Conservation (phyloP, 129 eudicot genomes). For the Deinandra increscens region DNA sequence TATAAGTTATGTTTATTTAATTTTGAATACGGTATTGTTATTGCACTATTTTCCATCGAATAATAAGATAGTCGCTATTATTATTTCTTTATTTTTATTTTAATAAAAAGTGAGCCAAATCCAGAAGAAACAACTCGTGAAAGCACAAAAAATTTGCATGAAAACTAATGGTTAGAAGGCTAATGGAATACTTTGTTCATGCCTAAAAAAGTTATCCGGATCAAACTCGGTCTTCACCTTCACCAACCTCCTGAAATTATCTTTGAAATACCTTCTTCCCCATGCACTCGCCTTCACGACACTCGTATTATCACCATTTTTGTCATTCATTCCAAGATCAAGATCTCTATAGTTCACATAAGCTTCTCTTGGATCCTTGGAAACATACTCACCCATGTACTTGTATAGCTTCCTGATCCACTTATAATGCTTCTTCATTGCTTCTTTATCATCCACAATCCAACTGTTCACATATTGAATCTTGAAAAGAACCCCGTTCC, state of each 20-base stretch:
- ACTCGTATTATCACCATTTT: slow-evolving; percentile 30
- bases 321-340: slow-evolving; percentile 37
- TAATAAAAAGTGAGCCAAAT: too few relatives aligned
- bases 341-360: slow-evolving; percentile 47
- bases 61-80: too few relatives aligned
- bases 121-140: too few relatives aligned
- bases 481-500: slow-evolving; percentile 35
- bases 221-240: slow-evolving; percentile 34
- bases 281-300: slow-evolving; percentile 29
- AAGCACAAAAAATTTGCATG: too few relatives aligned
- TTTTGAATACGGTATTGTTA: too few relatives aligned
- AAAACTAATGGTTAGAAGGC: too few relatives aligned
- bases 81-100: too few relatives aligned
- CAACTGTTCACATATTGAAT: slow-evolving; percentile 35
- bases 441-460: slow-evolving; percentile 6
- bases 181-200: slow-evolving; percentile 46
- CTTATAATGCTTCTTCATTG: slow-evolving; percentile 14
- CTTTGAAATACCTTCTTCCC: slow-evolving; percentile 34
- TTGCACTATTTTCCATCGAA: too few relatives aligned
- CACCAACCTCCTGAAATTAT: slow-evolving; percentile 33
- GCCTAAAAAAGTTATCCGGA: slow-evolving; percentile 38
- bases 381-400: slow-evolving; percentile 38
- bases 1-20: too few relatives aligned
- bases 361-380: slow-evolving; percentile 37
- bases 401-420: slow-evolving; percentile 31